A percentile compares a stretch with the other conserved stretches of the same genome.
These are phyloP conservation scores for Fraxinus greggii DNA, from an alignment of 305 asterid genomes.

Conservation along the genomic window DNA sequence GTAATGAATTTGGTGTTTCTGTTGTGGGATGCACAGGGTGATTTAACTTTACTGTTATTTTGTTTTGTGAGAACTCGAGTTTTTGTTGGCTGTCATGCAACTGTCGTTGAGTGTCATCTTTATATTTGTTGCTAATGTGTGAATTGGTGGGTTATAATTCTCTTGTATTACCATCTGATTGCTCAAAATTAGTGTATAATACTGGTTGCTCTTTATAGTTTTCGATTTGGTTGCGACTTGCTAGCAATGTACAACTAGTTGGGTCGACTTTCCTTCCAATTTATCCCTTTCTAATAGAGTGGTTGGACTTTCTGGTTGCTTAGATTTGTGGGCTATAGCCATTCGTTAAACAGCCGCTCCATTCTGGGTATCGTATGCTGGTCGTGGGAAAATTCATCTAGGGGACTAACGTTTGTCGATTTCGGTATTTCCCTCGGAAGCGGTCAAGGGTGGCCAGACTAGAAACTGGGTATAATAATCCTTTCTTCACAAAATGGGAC, in stretches of 20 bases:
- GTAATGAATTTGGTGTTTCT: conserved; percentile 14
- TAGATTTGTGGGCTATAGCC: not conserved
- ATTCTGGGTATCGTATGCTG: not conserved
- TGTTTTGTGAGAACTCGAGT: not conserved
- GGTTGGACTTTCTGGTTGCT: not conserved
- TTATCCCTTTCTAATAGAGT: not conserved
- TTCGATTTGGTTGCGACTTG: not conserved
- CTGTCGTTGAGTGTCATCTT: conserved; percentile 21
- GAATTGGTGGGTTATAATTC: not conserved
- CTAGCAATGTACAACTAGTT: not conserved
- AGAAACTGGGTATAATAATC: not conserved
- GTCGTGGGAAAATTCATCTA: not conserved
- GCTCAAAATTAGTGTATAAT: not conserved
- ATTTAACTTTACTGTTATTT: conserved; percentile 19
- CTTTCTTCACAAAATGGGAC: not conserved
- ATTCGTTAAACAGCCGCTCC: not conserved
- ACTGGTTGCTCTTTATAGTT: not conserved
- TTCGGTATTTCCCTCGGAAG: too few relatives aligned
- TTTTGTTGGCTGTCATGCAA: conserved; percentile 19
- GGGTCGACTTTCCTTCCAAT: not conserved
- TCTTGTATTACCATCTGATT: not conserved
- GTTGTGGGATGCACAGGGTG: not conserved
- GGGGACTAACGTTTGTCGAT: not conserved
- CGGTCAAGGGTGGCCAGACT: not conserved
- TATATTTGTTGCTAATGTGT: not conserved